Percentiles rank a stretch among this genome's conserved stretches.
phyloP scores from a whole-genome alignment of 2,329 filamentous ascomycete genomes.

The Gyromitra esculenta region DNA sequence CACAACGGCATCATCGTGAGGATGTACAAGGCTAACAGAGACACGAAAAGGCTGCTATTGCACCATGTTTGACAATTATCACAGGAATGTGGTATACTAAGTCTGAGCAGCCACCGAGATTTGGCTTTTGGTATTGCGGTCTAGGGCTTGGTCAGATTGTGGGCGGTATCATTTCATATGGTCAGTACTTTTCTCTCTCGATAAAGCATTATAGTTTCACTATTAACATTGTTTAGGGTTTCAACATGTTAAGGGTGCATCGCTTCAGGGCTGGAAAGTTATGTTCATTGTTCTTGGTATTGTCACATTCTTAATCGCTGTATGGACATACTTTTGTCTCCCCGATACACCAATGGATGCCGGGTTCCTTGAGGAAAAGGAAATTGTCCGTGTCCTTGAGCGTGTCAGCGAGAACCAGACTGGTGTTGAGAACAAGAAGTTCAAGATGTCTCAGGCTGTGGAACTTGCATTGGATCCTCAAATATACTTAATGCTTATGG shows the following conservation, averaged over 20 bases:
- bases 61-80: constrained; percentile 70
- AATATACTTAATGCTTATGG: constrained; percentile 65
- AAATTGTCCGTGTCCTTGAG: constrained; percentile 65
- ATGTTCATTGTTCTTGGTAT: constrained; percentile 66
- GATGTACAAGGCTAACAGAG: constrained; percentile 6
- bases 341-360: constrained; percentile 66
- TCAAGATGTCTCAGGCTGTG: constrained; percentile 66
- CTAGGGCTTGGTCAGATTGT: constrained; percentile 69
- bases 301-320: constrained; percentile 63
- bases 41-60: constrained; percentile 66
- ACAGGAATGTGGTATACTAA: constrained; percentile 63
- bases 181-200: constrained; percentile 28
- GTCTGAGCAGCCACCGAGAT: constrained; percentile 68
- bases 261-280: constrained; percentile 63
- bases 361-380: constrained; percentile 61
- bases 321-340: constrained; percentile 62
- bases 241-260: constrained; percentile 30
- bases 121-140: constrained; percentile 71
- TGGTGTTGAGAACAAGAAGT: constrained; percentile 67
- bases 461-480: constrained; percentile 67
- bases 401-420: constrained; percentile 69
- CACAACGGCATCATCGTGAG: neutral
- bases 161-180: constrained; percentile 65
- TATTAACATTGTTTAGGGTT: constrained; percentile 34
- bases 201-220: neutral